Conservation (phyloP, 177 flowering plant species). For the Vitis hybrid region DNA sequence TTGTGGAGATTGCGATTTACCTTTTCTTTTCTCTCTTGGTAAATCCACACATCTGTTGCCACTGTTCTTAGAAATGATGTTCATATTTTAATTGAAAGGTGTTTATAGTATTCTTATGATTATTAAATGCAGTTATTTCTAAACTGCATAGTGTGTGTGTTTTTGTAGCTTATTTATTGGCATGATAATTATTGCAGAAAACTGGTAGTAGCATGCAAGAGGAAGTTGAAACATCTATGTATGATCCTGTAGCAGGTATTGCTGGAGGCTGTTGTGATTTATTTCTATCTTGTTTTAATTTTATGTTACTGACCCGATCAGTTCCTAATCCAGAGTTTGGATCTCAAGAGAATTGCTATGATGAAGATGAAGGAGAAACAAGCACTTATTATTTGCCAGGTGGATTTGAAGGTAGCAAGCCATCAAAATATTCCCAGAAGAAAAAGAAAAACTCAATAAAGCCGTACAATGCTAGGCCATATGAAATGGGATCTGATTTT, state of each 20-base stretch:
- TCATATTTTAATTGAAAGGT: not conserved
- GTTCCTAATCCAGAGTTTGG: conserved; percentile 39
- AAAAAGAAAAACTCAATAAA: conserved; percentile 45
- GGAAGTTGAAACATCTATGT: conserved; percentile 66
- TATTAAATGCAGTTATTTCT: not conserved
- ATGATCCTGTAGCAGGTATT: conserved; percentile 64
- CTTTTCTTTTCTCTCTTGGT: not conserved
- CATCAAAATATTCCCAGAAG: conserved; percentile 56
- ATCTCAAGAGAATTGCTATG: conserved; percentile 52
- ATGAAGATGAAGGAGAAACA: conserved; percentile 85
- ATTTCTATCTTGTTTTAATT: conserved; percentile 2
- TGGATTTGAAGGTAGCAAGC: conserved; percentile 50
- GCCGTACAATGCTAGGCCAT: conserved; percentile 42
- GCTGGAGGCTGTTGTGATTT: conserved; percentile 2
- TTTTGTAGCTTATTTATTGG: conserved; percentile 4
- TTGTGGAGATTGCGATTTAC: not conserved
- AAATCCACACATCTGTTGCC: conserved; percentile 1
- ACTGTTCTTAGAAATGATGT: not conserved
- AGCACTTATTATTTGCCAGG: conserved; percentile 57
- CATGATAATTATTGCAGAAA: conserved; percentile 47
- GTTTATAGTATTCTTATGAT: not conserved
- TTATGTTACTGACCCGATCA: conserved; percentile 10
- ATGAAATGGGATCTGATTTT: conserved; percentile 52
- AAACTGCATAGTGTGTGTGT: too few species aligned
- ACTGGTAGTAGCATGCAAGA: conserved; percentile 55